Percentiles rank a stretch among this genome's conserved stretches.
Evolutionary conservation across 352 stramenopile species (phyloP).

Genomic region (Salisapilia sapeloensis): DNA sequence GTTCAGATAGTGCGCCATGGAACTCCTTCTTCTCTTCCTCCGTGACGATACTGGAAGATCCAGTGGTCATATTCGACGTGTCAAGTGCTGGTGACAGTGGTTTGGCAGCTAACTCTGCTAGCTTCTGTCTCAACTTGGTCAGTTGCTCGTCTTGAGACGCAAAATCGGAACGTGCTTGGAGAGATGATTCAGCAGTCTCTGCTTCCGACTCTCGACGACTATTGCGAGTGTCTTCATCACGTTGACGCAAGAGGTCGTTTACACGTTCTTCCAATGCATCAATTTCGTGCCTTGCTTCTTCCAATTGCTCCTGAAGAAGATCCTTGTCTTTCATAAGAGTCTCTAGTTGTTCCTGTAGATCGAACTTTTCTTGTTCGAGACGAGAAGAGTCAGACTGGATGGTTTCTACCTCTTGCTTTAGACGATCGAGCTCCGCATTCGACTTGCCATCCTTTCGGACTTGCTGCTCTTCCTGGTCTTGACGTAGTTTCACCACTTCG

Average conservation of each 20-base stretch:
- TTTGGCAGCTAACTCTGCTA: too few relatives aligned
- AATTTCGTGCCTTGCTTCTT: conserved; percentile 33
- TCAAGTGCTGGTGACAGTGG: too few relatives aligned
- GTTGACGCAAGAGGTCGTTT: too few relatives aligned
- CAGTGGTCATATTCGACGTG: conserved; percentile 14
- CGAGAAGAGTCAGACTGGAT: too few relatives aligned
- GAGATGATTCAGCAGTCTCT: too few relatives aligned
- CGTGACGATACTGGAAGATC: too few relatives aligned
- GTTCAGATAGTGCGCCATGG: conserved; percentile 33
- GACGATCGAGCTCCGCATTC: too few relatives aligned
- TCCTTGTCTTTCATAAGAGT: conserved; percentile 20
- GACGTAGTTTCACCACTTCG: conserved; percentile 29
- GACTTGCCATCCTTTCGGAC: conserved; percentile 14
- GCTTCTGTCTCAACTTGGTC: conserved; percentile 30
- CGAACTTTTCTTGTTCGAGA: too few relatives aligned
- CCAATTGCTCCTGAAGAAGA: conserved; percentile 15
- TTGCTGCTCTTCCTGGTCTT: conserved; percentile 30
- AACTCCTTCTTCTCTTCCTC: conserved; percentile 44
- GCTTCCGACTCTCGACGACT: too few relatives aligned
- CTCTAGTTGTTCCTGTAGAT: conserved; percentile 10
- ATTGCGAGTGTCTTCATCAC: too few relatives aligned
- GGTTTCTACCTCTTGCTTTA: too few relatives aligned
- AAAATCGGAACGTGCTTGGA: too few relatives aligned
- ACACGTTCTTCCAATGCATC: conserved; percentile 39
- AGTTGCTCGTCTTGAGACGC: conserved; percentile 35